Evolutionary conservation across 2,329 filamentous ascomycete species (phyloP).

Genomic region (Hirsutella rhossiliensis): DNA sequence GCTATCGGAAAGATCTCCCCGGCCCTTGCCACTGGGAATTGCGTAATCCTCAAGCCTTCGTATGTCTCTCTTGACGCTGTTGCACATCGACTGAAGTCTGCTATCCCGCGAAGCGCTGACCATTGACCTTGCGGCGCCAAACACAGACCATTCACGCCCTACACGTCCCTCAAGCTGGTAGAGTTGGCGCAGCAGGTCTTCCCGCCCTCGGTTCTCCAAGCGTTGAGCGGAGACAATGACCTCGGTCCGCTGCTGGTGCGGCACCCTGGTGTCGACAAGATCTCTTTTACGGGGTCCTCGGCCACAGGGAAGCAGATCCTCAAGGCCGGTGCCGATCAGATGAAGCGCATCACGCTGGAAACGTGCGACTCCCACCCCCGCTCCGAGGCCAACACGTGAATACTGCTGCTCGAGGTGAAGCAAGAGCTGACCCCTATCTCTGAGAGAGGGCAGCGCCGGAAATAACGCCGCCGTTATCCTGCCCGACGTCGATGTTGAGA

Average conservation of each 20-base stretch:
- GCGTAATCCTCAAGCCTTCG: slow-evolving; percentile 40
- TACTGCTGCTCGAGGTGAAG: no score
- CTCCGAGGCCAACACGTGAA: no score
- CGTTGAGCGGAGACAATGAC: slow-evolving; percentile 45
- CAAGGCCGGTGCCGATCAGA: slow-evolving; percentile 34
- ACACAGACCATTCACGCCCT: slow-evolving; percentile 35
- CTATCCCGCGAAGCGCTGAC: no score
- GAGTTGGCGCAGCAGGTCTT: slow-evolving; percentile 43
- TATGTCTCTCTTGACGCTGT: no score
- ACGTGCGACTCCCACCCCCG: slow-evolving; percentile 14
- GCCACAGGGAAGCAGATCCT: slow-evolving; percentile 48
- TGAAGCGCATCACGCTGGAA: slow-evolving; percentile 49
- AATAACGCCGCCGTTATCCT: slow-evolving; percentile 1
- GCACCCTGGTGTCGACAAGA: slow-evolving; percentile 46
- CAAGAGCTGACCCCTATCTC: no score
- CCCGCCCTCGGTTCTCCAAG: slow-evolving; percentile 48
- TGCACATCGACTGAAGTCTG: no score
- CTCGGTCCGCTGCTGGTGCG: slow-evolving; percentile 43
- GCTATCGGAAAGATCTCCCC: slow-evolving; percentile 39
- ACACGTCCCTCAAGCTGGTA: slow-evolving; percentile 40
- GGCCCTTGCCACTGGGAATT: slow-evolving; percentile 32
- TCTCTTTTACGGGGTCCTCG: slow-evolving; percentile 50
- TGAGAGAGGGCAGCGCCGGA: slow-evolving; percentile 2
- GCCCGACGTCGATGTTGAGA: background rate
- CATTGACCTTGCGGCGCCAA: background rate